Evolutionary conservation across 768 basidiomycete genomes (phyloP), one percentile per base, ranked within the genome.

Genomic region (Hirschioporus abietinus): DNA sequence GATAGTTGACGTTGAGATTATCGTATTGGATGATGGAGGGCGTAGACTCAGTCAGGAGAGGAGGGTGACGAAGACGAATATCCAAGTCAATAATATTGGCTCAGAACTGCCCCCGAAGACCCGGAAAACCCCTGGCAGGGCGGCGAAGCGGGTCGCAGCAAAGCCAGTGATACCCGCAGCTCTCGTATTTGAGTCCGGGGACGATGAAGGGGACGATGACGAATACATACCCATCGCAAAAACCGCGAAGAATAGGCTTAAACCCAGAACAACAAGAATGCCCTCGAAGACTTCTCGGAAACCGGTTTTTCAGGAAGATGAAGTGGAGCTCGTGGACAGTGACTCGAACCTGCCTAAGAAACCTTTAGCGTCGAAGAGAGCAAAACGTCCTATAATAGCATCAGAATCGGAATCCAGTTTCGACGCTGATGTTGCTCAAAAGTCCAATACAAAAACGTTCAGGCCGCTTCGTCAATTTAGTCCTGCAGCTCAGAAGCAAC

Each of bases 1-100:
- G 0, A 74, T 84, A 23, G 81, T 91, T 15, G 81, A 86, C 57
- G 78, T 91, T 63, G 88, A 92, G 60, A 92, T 93, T 63, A 77
- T 87, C 42, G 78, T 90, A 36, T 65, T 92, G 25, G 90, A 93
- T 73, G 81, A 83, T 34, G 72, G 78, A 34, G 91, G 91, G 15
- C 79, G 75, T 63, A 84, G 79, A 35, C 67, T 92, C 59, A 83
- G 81, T 65, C 82, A 85, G 71, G 91, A 92, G 74, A 78, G 82
- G 67, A 80, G 91, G 65, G 78, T 86, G 10, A 86, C 87, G 4
- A 78, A 81, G 60, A 76, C 81, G 20, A 78, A 81, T 63, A 68
- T 82, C 4, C 77, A 78, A 58, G 66, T 75, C 25, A 85, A 83
- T 70, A 34, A 25, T 15, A 15, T 61, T 61, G 60, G 60, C 3